phyloP scores from a whole-genome alignment of 768 basidiomycete species.

The Termitomyces sp. region DNA sequence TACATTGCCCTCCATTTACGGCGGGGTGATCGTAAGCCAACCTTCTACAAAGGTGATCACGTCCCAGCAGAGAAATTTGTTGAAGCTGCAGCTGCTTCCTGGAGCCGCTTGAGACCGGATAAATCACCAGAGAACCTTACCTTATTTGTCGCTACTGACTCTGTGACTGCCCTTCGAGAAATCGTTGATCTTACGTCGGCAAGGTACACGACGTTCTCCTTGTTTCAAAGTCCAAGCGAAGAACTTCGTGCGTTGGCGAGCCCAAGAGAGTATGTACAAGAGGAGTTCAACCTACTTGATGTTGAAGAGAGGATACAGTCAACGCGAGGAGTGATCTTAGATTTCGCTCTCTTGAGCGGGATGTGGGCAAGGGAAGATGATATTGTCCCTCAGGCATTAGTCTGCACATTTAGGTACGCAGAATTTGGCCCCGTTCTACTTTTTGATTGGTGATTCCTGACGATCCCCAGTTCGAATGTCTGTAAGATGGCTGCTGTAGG shows the following conservation, averaged over 20 bases:
- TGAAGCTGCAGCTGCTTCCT: slow-evolving; percentile 33
- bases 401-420: slow-evolving; percentile 56
- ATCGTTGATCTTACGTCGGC: slow-evolving; percentile 34
- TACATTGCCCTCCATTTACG: slow-evolving; percentile 62
- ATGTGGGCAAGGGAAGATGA: slow-evolving; percentile 46
- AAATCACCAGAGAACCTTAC: slow-evolving; percentile 23
- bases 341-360: slow-evolving; percentile 62
- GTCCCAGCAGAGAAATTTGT: slow-evolving; percentile 48
- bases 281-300: slow-evolving; percentile 37
- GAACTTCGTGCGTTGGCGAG: slow-evolving; percentile 45
- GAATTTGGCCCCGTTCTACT: not conserved
- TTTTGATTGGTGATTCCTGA: not conserved
- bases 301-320: slow-evolving; percentile 35
- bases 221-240: slow-evolving; percentile 33
- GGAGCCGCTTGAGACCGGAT: slow-evolving; percentile 27
- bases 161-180: slow-evolving; percentile 35
- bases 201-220: slow-evolving; percentile 34
- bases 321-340: slow-evolving; percentile 62
- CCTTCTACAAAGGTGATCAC: slow-evolving; percentile 34
- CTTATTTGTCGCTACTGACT: slow-evolving; percentile 61
- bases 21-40: slow-evolving; percentile 49
- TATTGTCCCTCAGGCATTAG: slow-evolving; percentile 40
- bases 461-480: slow-evolving; percentile 45
- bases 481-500: slow-evolving; percentile 56
- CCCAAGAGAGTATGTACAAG: slow-evolving; percentile 48